Evolutionary conservation across 345 rosid genomes (phyloP).

Genomic region (Eucalyptus erythrocorys): DNA sequence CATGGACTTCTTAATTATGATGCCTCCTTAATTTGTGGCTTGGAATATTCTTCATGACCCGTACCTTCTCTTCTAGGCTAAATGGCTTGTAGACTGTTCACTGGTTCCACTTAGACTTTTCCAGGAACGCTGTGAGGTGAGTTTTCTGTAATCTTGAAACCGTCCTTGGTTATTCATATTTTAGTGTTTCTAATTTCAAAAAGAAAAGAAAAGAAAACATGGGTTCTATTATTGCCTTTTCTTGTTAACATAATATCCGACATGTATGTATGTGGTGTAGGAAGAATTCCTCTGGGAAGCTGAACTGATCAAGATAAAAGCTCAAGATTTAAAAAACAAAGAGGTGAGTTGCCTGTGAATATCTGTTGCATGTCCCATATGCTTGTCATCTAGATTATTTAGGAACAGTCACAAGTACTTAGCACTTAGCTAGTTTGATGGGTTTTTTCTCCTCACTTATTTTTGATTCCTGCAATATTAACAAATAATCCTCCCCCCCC

Average conservation of each 20-base stretch:
- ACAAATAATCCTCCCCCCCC: not conserved
- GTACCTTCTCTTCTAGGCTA: constrained; percentile 45
- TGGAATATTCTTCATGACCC: not conserved
- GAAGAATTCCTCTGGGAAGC: constrained; percentile 98
- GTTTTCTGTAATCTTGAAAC: not conserved
- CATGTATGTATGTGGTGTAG: constrained; percentile 20
- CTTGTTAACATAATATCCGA: not conserved
- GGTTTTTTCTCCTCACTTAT: not conserved
- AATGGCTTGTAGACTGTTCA: constrained; percentile 86
- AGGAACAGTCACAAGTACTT: not conserved
- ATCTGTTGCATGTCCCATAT: not conserved
- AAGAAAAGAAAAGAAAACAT: not conserved
- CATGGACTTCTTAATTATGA: not conserved
- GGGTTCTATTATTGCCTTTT: not conserved
- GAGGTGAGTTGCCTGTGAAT: constrained; percentile 47
- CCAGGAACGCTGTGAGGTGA: constrained; percentile 95
- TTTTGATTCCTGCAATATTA: not conserved
- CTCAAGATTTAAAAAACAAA: constrained; percentile 96
- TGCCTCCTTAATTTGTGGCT: not conserved
- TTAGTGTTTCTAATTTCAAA: not conserved
- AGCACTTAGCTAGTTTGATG: not conserved
- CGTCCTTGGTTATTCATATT: not conserved
- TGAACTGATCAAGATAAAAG: constrained; percentile 95
- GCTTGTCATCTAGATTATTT: not conserved
- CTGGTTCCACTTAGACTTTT: constrained; percentile 79